Evolutionary conservation across 2,329 filamentous ascomycete genomes (phyloP), one percentile per base, ranked within the genome.

Genomic region (Claviceps humidiphila): DNA sequence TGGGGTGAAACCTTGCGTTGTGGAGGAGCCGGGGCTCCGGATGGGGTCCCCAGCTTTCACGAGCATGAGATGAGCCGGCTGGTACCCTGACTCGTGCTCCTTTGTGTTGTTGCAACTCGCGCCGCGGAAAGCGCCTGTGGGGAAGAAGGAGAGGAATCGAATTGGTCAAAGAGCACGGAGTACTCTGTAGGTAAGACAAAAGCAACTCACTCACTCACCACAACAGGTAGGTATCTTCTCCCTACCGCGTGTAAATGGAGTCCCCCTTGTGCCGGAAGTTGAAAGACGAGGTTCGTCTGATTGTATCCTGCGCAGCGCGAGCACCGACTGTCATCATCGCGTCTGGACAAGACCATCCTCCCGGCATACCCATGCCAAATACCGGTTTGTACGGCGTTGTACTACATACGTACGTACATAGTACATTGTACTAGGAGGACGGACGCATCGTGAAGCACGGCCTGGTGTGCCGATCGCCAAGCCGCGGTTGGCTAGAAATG

Each of bases 11-110:
- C 43, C 16, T 53, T 38, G 37, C 47, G n/a, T 49, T 48, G 51
- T 45, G 51, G 51, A 52, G 51, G 51, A 42, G 22, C 45, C 47
- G 54, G 53, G 51, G 45, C 51, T 49, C 44, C 48, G 44, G 48
- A 50, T 48, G 43, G 53, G 39, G 44, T 43, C 44, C 51, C 53
- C 17, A 52, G 22, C 16, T 47, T 46, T 45, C 14, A 41, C 17
- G 39, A 41, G 16, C 16, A n/a, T 41, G 16, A n/a, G 39, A 17
- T 17, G 39, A 41, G 39, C 16, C 39, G 39, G 17, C 41, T 24
- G 13, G 13, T 20, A 43, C 17, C 41, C 9, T 43, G 41, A 43
- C 41, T 43, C 41, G 20, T 43, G n/a, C 22, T 43, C 6, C 20
- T 22, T 24, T 45, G 7, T 44, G 17, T 47, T 40, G 14, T 41